These are phyloP conservation scores for Paraphoma chrysanthemicola DNA, from an alignment of 2,329 filamentous ascomycete genomes.

Conservation along the genomic window DNA sequence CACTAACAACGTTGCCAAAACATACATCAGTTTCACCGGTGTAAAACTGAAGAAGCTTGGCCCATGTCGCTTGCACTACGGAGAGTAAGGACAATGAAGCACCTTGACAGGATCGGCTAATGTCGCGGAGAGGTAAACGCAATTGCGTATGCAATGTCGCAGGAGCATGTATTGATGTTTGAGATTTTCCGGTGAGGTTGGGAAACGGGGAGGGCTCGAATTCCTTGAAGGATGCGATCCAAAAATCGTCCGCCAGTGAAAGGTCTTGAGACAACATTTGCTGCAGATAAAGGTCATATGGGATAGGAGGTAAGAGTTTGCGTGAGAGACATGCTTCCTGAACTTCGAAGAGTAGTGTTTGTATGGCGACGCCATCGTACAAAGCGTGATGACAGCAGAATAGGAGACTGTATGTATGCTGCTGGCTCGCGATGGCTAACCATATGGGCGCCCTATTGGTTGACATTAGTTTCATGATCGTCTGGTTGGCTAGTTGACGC, in stretches of 20 bases:
- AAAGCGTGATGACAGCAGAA: slow-evolving; percentile 79
- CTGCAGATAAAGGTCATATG: slow-evolving; percentile 70
- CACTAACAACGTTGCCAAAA: slow-evolving; percentile 87
- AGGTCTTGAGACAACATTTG: slow-evolving; percentile 62
- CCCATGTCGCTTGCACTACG: slow-evolving; percentile 76
- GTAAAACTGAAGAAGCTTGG: slow-evolving; percentile 65
- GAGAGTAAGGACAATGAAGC: slow-evolving; percentile 62
- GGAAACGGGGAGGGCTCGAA: slow-evolving; percentile 57
- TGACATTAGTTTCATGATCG: slow-evolving; percentile 51
- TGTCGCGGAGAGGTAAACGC: slow-evolving; percentile 24
- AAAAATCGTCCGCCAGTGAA: slow-evolving; percentile 67
- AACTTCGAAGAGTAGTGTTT: slow-evolving; percentile 72
- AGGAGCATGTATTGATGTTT: neutral
- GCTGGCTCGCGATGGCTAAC: slow-evolving; percentile 34
- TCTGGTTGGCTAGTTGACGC: slow-evolving; percentile 16
- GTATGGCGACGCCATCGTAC: slow-evolving; percentile 84
- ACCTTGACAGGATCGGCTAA: slow-evolving; percentile 29
- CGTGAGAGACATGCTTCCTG: slow-evolving; percentile 62
- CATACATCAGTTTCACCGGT: slow-evolving; percentile 71
- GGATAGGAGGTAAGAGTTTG: slow-evolving; percentile 57
- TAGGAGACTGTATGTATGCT: slow-evolving; percentile 43
- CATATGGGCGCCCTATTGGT: slow-evolving; percentile 43
- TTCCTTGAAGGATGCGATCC: slow-evolving; percentile 63
- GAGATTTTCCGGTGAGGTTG: slow-evolving; percentile 34
- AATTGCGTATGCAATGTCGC: slow-evolving; percentile 6